Conservation (phyloP, 2,329 filamentous ascomycete genomes). For the Ceratocystis cubensis region DNA sequence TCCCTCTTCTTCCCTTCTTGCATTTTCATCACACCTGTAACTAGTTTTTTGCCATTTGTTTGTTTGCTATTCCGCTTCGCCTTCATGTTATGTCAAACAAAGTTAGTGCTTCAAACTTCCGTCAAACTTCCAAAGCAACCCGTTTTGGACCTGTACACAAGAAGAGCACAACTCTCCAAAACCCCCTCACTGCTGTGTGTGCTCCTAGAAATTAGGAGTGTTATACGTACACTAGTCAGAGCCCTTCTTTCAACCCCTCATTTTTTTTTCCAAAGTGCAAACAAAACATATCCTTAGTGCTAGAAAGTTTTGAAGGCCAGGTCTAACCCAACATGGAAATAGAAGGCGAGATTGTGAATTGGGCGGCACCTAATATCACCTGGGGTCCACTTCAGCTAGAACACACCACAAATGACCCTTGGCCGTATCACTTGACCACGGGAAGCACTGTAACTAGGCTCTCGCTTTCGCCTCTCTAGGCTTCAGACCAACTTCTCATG, state of each 20-base stretch:
- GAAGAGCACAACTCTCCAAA: no score
- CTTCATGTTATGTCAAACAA: not conserved
- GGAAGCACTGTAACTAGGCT: not conserved
- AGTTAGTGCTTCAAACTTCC: not conserved
- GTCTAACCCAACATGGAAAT: not conserved
- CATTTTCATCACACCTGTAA: not conserved
- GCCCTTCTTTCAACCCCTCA: no score
- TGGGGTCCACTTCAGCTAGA: not conserved
- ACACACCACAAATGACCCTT: not conserved
- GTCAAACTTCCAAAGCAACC: constrained; percentile 4
- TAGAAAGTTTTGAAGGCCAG: not conserved
- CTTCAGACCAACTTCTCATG: not conserved
- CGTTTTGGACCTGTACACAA: no score
- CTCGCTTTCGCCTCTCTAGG: not conserved
- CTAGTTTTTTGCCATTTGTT: not conserved
- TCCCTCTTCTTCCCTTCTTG: not conserved
- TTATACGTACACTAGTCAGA: no score
- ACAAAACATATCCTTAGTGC: not conserved
- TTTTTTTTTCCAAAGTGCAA: not conserved
- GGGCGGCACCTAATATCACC: not conserved
- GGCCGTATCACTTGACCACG: constrained; percentile 15
- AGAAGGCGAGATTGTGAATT: not conserved
- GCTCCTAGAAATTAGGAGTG: no score
- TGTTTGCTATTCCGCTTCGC: not conserved
- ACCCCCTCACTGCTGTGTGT: no score